Conservation (phyloP, 768 basidiomycete species). For the Kwoniella bestiolae region DNA sequence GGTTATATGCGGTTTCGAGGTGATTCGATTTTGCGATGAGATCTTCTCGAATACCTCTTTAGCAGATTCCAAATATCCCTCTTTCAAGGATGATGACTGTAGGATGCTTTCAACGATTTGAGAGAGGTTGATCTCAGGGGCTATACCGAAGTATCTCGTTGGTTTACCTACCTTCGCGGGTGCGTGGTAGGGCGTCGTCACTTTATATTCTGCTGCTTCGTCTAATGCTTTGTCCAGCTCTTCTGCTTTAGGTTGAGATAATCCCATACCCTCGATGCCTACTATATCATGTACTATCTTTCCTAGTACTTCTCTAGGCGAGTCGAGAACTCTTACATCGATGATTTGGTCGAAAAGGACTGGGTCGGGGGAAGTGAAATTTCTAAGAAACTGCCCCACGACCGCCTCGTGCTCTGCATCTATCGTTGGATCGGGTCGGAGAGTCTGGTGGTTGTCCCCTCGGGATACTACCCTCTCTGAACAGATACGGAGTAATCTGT, state of each 20-base stretch:
- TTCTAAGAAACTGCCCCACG: constrained; percentile 76
- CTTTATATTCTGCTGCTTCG: constrained; percentile 61
- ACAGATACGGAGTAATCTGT: constrained; percentile 73
- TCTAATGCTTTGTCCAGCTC: constrained; percentile 64
- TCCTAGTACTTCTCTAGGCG: constrained; percentile 68
- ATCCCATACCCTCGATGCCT: constrained; percentile 63
- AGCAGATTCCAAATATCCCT: constrained; percentile 31
- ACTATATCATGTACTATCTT: constrained; percentile 66
- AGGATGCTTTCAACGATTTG: constrained; percentile 62
- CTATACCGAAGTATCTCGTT: constrained; percentile 71
- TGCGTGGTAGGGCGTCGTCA: constrained; percentile 39
- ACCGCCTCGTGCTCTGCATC: constrained; percentile 73
- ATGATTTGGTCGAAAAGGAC: constrained; percentile 69
- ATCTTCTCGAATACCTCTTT: constrained; percentile 64
- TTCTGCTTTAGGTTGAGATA: constrained; percentile 65
- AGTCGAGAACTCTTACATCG: constrained; percentile 56
- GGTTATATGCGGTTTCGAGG: constrained; percentile 78
- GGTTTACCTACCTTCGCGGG: constrained; percentile 51
- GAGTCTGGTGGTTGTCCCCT: constrained; percentile 81
- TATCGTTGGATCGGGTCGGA: constrained; percentile 65
- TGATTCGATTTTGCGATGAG: constrained; percentile 61
- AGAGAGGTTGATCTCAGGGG: constrained; percentile 72
- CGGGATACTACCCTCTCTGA: constrained; percentile 73
- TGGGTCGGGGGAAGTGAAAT: constrained; percentile 54
- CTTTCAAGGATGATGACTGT: constrained; percentile 7